A percentile compares a stretch with the other conserved stretches of the same genome.
These are phyloP conservation scores for Hirsutella rhossiliensis DNA, from an alignment of 2,329 filamentous ascomycete genomes.

Conservation along the genomic window DNA sequence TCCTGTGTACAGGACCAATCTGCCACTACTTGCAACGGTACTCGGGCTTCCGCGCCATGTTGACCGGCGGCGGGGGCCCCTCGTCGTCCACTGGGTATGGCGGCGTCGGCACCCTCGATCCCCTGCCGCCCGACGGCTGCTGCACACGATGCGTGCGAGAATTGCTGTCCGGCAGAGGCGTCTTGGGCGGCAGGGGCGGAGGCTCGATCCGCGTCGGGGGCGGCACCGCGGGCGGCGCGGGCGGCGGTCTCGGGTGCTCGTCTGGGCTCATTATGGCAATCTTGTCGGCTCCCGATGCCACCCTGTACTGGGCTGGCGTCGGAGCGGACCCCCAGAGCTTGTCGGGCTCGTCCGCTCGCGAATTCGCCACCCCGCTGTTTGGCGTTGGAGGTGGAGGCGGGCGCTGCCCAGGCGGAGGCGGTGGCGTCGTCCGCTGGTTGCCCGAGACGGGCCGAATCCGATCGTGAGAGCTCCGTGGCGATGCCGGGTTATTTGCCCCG, in stretches of 20 bases:
- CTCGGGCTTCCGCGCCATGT: conserved; percentile 54
- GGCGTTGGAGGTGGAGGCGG: neutral
- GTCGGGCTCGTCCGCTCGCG: conserved; percentile 32
- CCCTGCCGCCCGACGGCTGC: conserved; percentile 16
- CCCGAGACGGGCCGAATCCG: conserved; percentile 22
- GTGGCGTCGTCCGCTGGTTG: conserved; percentile 16
- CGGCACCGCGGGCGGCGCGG: conserved; percentile 18
- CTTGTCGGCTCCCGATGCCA: conserved; percentile 50
- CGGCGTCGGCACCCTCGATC: conserved; percentile 30
- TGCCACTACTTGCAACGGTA: neutral
- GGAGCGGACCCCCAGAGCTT: conserved; percentile 44
- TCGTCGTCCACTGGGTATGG: conserved; percentile 75
- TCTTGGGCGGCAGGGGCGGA: conserved; percentile 68
- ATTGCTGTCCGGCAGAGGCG: conserved; percentile 46
- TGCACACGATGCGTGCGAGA: conserved; percentile 10
- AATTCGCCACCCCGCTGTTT: conserved; percentile 13
- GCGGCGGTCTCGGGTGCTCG: conserved; percentile 34
- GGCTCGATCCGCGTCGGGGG: conserved; percentile 37
- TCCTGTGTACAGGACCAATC: no score
- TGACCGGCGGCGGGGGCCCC: conserved; percentile 71
- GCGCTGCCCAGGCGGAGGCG: conserved; percentile 9
- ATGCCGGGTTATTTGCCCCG: conserved; percentile 21
- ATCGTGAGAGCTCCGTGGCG: conserved; percentile 40
- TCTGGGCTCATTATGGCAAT: conserved; percentile 52
- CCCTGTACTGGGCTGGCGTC: conserved; percentile 46